These are phyloP conservation scores for Pinus albicaulis DNA, from an alignment of 75 land plant species.

Conservation along the genomic window DNA sequence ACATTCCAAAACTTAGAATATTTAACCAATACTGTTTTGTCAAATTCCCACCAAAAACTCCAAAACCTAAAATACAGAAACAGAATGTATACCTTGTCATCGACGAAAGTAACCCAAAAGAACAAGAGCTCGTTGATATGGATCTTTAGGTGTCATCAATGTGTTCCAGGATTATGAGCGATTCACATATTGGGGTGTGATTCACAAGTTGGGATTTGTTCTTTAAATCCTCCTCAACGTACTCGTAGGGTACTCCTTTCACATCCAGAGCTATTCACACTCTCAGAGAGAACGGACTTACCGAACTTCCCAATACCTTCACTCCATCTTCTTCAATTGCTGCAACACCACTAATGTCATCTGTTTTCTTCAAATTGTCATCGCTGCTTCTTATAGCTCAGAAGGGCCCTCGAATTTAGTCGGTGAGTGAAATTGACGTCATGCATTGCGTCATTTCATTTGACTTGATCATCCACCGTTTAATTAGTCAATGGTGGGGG, in stretches of 20 bases:
- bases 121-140: constrained; percentile 18
- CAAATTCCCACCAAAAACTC: no score
- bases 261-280: constrained; percentile 21
- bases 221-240: constrained; percentile 11
- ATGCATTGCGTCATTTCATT: no score
- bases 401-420: no score
- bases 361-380: no score
- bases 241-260: constrained; percentile 28
- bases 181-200: constrained; percentile 39
- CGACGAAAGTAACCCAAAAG: constrained; percentile 24
- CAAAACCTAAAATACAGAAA: no score
- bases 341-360: background rate
- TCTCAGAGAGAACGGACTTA: constrained; percentile 16
- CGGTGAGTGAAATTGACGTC: no score
- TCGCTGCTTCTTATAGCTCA: background rate
- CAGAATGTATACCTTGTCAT: constrained; percentile 3
- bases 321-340: constrained; percentile 8
- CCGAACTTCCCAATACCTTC: constrained; percentile 19
- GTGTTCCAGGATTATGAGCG: constrained; percentile 35
- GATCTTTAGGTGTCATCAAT: constrained; percentile 36
- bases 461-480: no score
- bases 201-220: constrained; percentile 28
- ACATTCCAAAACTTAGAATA: no score
- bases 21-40: no score
- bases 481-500: no score